Conservation (phyloP, 2,329 filamentous ascomycete species). For the Scopulariopsis brevicaulis region DNA sequence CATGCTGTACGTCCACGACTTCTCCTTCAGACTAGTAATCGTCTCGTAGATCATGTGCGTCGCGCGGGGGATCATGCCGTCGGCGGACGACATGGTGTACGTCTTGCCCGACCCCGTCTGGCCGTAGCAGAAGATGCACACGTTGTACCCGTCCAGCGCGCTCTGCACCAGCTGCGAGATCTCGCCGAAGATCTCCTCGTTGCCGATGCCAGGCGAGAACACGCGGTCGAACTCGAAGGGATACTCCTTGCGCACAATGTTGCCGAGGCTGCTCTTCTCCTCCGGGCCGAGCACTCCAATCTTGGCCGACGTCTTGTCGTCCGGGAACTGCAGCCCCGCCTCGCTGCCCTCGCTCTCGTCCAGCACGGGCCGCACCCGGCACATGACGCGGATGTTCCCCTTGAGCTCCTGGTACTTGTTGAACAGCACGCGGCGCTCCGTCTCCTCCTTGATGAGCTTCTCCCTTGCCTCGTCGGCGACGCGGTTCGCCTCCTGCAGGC, state of each 20-base stretch:
- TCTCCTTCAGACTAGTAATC: conserved; percentile 70
- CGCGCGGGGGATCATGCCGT: conserved; percentile 92
- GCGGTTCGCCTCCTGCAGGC: conserved; percentile 66
- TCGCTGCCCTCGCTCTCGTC: conserved; percentile 41
- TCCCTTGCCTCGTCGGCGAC: conserved; percentile 60
- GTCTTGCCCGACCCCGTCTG: conserved; percentile 97
- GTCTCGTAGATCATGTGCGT: conserved; percentile 91
- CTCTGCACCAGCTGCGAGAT: conserved; percentile 96
- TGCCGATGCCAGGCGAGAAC: conserved; percentile 67
- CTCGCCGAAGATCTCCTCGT: conserved; percentile 84
- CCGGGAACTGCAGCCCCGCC: conserved; percentile 68
- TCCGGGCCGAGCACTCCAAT: conserved; percentile 76
- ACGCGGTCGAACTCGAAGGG: conserved; percentile 90
- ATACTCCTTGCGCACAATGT: conserved; percentile 65
- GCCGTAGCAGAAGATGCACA: conserved; percentile 97
- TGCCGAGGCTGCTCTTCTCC: conserved; percentile 70
- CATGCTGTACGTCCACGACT: conserved; percentile 91
- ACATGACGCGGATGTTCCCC: conserved; percentile 98
- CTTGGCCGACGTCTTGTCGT: conserved; percentile 78
- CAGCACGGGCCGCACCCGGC: conserved; percentile 72
- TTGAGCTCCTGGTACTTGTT: conserved; percentile 97
- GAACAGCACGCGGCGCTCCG: conserved; percentile 79
- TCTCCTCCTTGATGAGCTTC: conserved; percentile 86
- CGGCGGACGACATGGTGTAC: conserved; percentile 80
- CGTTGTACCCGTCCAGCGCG: conserved; percentile 93